A percentile compares a stretch with the other conserved stretches of the same genome.
phyloP scores from a whole-genome alignment of 768 basidiomycete species.

The Cystofilobasidium capitatum region DNA sequence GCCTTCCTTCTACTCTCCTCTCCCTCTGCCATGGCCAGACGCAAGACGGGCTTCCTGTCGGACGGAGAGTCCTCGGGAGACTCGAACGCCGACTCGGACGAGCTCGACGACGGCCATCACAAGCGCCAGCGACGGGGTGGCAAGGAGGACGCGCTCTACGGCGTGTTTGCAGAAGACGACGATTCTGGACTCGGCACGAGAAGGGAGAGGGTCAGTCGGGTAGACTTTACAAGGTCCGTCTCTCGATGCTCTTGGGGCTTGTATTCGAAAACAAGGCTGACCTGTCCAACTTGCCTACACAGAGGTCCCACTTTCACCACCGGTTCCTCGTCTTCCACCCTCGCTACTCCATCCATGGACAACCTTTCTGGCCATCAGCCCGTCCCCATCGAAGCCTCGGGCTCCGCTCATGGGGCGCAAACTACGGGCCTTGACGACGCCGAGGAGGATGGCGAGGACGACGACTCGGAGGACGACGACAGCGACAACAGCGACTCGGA shows the following conservation, averaged over 20 bases:
- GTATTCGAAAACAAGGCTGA: too few species aligned
- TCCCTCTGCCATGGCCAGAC: constrained; percentile 14
- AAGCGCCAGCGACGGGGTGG: constrained; percentile 56
- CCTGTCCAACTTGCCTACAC: not conserved
- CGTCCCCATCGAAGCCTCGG: not conserved
- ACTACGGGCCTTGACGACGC: constrained; percentile 1
- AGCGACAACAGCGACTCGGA: not conserved
- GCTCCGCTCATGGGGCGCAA: not conserved
- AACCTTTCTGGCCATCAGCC: not conserved
- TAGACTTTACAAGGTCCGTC: constrained; percentile 23
- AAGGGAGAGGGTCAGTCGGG: not conserved
- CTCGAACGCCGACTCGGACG: constrained; percentile 6
- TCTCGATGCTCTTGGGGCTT: not conserved
- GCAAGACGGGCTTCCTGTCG: constrained; percentile 23
- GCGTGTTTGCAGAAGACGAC: constrained; percentile 62
- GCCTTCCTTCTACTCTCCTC: not conserved
- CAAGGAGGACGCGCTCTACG: constrained; percentile 67
- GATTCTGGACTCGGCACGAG: constrained; percentile 38
- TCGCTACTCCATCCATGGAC: not conserved
- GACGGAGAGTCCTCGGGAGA: constrained; percentile 24
- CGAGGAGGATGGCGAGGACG: not conserved
- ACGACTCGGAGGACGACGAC: constrained; percentile 6
- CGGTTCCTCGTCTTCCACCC: not conserved
- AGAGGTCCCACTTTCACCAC: constrained; percentile 23
- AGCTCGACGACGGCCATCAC: constrained; percentile 13